Evolutionary conservation across 202 grass and related monocot genomes (phyloP).

Genomic region (Thinopyrum obtusiflorum): DNA sequence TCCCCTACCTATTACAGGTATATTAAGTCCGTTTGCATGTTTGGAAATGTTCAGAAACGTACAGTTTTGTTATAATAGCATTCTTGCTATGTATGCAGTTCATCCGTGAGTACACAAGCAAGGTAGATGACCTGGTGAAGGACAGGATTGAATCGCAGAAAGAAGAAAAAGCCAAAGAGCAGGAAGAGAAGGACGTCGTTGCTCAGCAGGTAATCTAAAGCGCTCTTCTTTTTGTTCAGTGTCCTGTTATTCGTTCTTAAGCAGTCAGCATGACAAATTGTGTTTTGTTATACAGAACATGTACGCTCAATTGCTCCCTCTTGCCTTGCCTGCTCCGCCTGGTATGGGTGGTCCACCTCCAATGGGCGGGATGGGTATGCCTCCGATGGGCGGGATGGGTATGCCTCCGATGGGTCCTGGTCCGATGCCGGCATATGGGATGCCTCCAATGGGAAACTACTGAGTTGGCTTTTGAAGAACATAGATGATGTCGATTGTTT

Average conservation of each 20-base stretch:
- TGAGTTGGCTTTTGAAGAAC: conserved; percentile 31
- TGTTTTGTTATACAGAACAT: conserved; percentile 68
- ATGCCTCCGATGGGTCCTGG: conserved; percentile 72
- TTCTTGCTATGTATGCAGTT: conserved; percentile 38
- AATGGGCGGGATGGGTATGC: conserved; percentile 72
- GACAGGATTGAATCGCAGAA: conserved; percentile 77
- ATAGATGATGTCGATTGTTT: conserved; percentile 18
- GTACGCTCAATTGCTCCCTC: conserved; percentile 89
- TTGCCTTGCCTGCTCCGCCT: conserved; percentile 81
- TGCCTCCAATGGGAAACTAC: conserved; percentile 87
- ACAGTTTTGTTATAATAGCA: conserved; percentile 8
- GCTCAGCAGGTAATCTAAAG: conserved; percentile 64
- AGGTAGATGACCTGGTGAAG: conserved; percentile 90
- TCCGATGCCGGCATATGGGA: conserved; percentile 68
- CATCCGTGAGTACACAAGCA: conserved; percentile 85
- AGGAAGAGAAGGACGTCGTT: conserved; percentile 90
- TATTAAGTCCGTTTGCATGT: conserved; percentile 1
- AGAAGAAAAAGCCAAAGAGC: conserved; percentile 77
- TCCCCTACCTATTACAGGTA: conserved; percentile 93
- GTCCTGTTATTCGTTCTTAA: background rate
- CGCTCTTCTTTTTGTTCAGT: background rate
- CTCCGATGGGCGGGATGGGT: conserved; percentile 66
- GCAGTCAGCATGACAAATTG: conserved; percentile 19
- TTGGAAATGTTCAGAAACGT: background rate
- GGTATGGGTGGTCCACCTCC: conserved; percentile 73